Conservation (phyloP, 257 asterid species). For the Salvia miltiorrhiza region DNA sequence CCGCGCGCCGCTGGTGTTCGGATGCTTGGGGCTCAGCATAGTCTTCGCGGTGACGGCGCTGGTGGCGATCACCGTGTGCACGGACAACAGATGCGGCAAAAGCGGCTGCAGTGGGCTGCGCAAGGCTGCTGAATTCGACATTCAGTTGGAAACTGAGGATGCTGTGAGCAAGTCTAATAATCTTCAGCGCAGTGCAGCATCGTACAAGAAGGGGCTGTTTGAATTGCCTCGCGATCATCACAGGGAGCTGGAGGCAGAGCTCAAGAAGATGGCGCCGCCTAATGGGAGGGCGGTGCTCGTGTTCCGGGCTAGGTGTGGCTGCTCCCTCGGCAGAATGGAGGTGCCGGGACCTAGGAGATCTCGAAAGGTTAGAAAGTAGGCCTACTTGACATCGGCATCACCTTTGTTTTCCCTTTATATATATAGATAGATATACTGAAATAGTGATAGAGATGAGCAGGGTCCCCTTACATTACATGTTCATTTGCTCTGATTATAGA, state of each 20-base stretch:
- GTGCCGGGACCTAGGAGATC: slow-evolving; percentile 75
- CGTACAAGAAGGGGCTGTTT: slow-evolving; percentile 63
- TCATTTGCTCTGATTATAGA: slow-evolving; percentile 18
- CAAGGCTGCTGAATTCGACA: slow-evolving; percentile 88
- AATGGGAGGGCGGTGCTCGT: slow-evolving; percentile 90
- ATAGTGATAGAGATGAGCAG: slow-evolving; percentile 27
- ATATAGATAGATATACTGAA: slow-evolving; percentile 15
- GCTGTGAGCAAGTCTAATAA: slow-evolving; percentile 44
- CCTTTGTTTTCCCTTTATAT: not conserved
- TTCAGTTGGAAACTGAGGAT: slow-evolving; percentile 82
- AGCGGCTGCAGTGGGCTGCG: slow-evolving; percentile 72
- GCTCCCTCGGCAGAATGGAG: slow-evolving; percentile 90
- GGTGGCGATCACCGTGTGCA: slow-evolving; percentile 47
- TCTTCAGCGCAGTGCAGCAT: slow-evolving; percentile 22
- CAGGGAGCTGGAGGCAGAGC: slow-evolving; percentile 85
- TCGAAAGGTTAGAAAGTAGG: slow-evolving; percentile 72
- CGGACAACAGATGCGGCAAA: slow-evolving; percentile 62
- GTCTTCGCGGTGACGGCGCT: slow-evolving; percentile 56
- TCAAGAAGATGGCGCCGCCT: slow-evolving; percentile 89
- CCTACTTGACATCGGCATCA: not conserved
- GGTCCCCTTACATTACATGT: slow-evolving; percentile 13
- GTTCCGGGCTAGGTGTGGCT: slow-evolving; percentile 88
- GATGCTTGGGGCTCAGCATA: slow-evolving; percentile 75
- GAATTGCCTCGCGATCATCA: slow-evolving; percentile 81
- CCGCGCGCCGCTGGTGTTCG: slow-evolving; percentile 70